A percentile compares a stretch with the other conserved stretches of the same genome.
Evolutionary conservation across 2,329 filamentous ascomycete genomes (phyloP).

Genomic region (Claviceps arundinis): DNA sequence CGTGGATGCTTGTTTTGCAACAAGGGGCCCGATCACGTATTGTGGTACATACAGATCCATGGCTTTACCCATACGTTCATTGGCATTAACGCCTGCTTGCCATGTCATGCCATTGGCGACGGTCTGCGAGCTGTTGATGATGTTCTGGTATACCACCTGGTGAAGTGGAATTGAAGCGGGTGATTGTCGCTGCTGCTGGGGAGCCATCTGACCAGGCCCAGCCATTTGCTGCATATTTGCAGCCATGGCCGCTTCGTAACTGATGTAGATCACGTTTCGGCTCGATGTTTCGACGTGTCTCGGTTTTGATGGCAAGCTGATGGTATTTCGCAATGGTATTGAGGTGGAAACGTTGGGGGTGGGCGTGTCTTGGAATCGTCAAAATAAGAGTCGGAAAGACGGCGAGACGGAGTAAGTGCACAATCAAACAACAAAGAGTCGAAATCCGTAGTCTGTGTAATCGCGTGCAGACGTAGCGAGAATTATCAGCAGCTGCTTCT

Average conservation of each 20-base stretch:
- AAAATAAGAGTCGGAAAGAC: not conserved
- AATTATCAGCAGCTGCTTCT: not conserved
- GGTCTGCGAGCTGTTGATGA: conserved; percentile 21
- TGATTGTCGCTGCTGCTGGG: conserved; percentile 26
- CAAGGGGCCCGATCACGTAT: not conserved
- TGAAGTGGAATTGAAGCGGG: conserved; percentile 19
- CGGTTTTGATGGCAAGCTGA: not conserved
- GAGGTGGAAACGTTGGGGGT: not conserved
- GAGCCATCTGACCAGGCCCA: conserved; percentile 31
- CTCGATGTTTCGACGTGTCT: not conserved
- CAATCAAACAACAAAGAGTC: not conserved
- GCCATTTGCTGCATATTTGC: conserved; percentile 47
- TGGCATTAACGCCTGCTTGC: conserved; percentile 24
- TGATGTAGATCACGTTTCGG: not conserved
- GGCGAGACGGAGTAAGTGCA: not conserved
- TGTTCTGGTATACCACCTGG: conserved; percentile 26
- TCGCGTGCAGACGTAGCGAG: not conserved
- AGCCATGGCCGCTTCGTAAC: conserved; percentile 37
- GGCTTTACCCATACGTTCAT: conserved; percentile 29
- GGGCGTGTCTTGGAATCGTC: not conserved
- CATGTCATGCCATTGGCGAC: conserved; percentile 21
- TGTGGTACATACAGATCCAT: conserved; percentile 26
- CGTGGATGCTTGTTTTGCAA: not conserved
- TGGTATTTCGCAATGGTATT: not conserved
- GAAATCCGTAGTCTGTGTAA: not conserved